Percentiles rank a stretch among this genome's conserved stretches.
Evolutionary conservation across 2,329 filamentous ascomycete species (phyloP).

Genomic region (Malbranchea cinnamomea): DNA sequence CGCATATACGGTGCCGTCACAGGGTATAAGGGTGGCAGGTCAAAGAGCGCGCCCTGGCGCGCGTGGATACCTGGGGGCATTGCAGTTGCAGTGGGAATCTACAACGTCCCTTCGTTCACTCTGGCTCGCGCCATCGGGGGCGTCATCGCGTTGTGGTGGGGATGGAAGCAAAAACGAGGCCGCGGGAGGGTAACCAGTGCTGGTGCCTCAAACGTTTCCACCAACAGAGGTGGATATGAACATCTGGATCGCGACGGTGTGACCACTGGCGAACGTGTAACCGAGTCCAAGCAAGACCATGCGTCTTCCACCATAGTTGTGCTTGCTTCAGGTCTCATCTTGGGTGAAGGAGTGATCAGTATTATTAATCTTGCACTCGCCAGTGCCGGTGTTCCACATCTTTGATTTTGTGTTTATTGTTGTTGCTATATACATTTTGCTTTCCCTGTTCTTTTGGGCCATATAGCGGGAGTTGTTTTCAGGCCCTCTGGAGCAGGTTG

Average conservation of each 20-base stretch:
- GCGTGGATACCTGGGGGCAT: conserved; percentile 78
- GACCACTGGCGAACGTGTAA: background rate
- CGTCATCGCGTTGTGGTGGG: conserved; percentile 64
- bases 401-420: too few relatives aligned
- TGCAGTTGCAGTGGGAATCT: conserved; percentile 94
- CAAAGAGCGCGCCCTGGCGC: conserved; percentile 45
- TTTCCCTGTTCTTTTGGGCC: background rate
- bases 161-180: conserved; percentile 27
- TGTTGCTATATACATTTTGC: background rate
- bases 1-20: conserved; percentile 37
- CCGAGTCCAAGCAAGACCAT: conserved; percentile 15
- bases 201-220: background rate
- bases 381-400: conserved; percentile 59
- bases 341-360: conserved; percentile 83
- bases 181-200: conserved; percentile 22
- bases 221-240: background rate
- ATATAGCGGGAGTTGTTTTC: too few relatives aligned
- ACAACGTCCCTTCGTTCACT: conserved; percentile 93
- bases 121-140: conserved; percentile 76
- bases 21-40: conserved; percentile 18
- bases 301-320: conserved; percentile 59
- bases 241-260: background rate
- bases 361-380: conserved; percentile 80
- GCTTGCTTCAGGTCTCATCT: conserved; percentile 76
- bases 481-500: too few relatives aligned